phyloP scores from a whole-genome alignment of 2,329 filamentous ascomycete species.

The Corinectria fuckeliana region DNA sequence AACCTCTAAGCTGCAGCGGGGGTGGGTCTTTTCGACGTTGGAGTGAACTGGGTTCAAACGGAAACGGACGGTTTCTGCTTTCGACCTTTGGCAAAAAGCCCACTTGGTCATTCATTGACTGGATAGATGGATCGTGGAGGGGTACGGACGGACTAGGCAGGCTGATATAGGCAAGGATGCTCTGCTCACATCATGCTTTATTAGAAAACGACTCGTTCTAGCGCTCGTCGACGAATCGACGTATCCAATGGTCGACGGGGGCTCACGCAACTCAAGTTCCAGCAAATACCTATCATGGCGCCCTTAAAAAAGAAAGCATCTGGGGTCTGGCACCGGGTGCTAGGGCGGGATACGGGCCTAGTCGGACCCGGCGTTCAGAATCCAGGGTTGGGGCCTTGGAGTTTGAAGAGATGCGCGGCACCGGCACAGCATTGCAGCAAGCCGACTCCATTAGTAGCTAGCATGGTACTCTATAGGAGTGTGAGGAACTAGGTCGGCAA shows the following conservation, averaged over 20 bases:
- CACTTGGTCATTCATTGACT: neutral
- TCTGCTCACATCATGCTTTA: constrained; percentile 3
- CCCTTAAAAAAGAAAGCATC: constrained; percentile 9
- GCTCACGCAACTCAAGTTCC: neutral
- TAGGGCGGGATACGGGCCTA: neutral
- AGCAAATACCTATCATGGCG: neutral
- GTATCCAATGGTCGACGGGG: neutral
- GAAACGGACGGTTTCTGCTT: constrained; percentile 3
- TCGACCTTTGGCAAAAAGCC: constrained; percentile 1
- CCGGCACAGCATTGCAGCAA: neutral
- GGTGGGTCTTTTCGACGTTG: neutral
- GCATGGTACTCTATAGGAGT: neutral
- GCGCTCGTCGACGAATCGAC: too few species aligned
- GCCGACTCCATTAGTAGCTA: neutral
- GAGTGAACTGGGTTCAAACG: constrained; percentile 4
- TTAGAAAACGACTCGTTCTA: constrained; percentile 14
- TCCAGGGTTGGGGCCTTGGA: constrained; percentile 2
- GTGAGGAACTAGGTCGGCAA: neutral
- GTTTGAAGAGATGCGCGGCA: constrained; percentile 9
- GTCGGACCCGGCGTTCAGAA: neutral
- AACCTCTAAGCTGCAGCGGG: constrained; percentile 28
- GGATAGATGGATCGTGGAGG: constrained; percentile 4
- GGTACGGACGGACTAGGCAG: constrained; percentile 10
- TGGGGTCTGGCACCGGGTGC: constrained; percentile 6
- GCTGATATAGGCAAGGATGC: constrained; percentile 12